Base-by-base conservation (phyloP, 164 flowering plant species). In the Berberis vulgaris region DNA sequence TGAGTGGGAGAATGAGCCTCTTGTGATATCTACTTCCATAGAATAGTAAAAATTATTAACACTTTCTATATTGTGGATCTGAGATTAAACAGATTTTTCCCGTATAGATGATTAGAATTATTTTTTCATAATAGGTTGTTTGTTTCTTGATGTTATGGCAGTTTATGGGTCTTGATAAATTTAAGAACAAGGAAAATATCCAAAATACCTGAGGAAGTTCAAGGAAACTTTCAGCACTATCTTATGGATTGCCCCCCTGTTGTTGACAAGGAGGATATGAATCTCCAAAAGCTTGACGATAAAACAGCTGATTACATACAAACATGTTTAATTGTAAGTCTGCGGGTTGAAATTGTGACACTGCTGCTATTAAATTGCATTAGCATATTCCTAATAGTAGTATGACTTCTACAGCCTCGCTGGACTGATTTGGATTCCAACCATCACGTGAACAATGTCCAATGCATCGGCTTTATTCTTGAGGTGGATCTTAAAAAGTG, bases 371-470 rank as follows among this genome's bases (percentile, higher is more conserved):
- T 49, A 43, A 26, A 26, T 13, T 4, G 54, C 13, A 1, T 38
- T 4, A 5, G 45, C 7, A 7, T n/a, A 5, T 1, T 3, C 50
- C 11, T n/a, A 2, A 7, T 45, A 46, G 40, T 10, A n/a, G 26
- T 43, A 7, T 41, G 41, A 12, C 65, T 12, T 43, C 47, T 72
- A 67, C 86, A 91, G 97, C 89, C 97, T 58, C 74, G 85, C 46
- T 91, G 97, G 97, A 83, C 71, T 72, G 97, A 91, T 73, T 69
- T 91, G 72, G 97, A 91, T 82, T 84, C 86, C 69, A 88, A 91
- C 71, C 96, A 86, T 82, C 97, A 91, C 72, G 97, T 91, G 55
- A 90, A 90, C 81, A 90, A 90, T 73, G 89, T 90, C 73, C 88
- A 91, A 76, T 91, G 88, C 78, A 77, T 91, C 62, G 86, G 83